Evolutionary conservation across 257 asterid genomes (phyloP), one percentile per base, ranked within the genome.

Genomic region (Nemophila menziesii): DNA sequence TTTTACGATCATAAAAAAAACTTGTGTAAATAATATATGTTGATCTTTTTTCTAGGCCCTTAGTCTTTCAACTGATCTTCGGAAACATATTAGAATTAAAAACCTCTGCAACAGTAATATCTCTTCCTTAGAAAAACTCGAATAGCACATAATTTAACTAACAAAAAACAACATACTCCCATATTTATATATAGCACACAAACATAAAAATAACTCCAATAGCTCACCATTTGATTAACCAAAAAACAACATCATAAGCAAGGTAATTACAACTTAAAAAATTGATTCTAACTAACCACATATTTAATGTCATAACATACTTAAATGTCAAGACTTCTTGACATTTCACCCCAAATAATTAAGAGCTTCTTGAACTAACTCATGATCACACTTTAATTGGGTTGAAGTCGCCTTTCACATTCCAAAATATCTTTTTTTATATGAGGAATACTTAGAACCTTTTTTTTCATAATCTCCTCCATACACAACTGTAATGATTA

Each of bases 61-160:
- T 47, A 65, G 50, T 11, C 85, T 77, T 39, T 75, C 80, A 0
- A 63, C 45, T 16, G 80, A 53, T 71, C 60, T 22, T 75, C 78
- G 2, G 77, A 48, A 11, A 75, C 78, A 4, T 37, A 74, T 74
- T 55, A 79, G 68, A 0, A 65, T 70, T 4, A 79, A 79, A 27
- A 79, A 75, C 62, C 70, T 74, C 63, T 74, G 70, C 64, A 70
- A 70, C 62, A 70, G 70, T 34, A 71, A 67, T 61, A 78, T 70
- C 43, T 55, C 12, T 41, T 11, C 16, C 8, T 29, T 2, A 29
- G 12, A 29, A 2, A 2, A 7, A 29, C 36, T 7, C 36, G 12
- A 2, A n/a, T n/a, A 10, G 12, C 3, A 29, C 36, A 7, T 7
- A 7, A 10, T 2, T 29, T n/a, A n/a, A n/a, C n/a, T n/a, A n/a